Evolutionary conservation across 805 yeast species (phyloP), one percentile per base, ranked within the genome.

Genomic region (Schwanniomyces pseudopolymorphus): DNA sequence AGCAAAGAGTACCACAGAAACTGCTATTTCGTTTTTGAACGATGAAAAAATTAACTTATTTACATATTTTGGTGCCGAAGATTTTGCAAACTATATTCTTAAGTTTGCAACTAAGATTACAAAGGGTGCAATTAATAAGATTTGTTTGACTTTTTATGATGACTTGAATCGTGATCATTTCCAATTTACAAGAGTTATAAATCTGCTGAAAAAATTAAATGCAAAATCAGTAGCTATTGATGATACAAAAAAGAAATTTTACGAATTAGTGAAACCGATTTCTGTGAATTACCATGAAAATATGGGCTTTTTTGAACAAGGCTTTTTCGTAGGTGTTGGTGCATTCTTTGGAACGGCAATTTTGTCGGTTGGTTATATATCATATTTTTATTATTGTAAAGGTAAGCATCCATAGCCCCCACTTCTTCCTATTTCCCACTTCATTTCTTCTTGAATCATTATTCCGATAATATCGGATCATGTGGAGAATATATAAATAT

Each of bases 231-330:
- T 33, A 20, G 22, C 10, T 5, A 17, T 33, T 9, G 38, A 33
- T 33, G 5, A 26, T 9, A 7, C 31, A 5, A 33, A 17, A 33
- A 20, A 33, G 20, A 17, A 5, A 10, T 33, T 19, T 6, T 33
- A 33, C n/a, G 38, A 33, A 9, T 33, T 17, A 10, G 20, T 33
- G 5, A 33, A 33, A 20, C 11, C 22, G n/a, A 17, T 33, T 17
- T 19, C 22, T 6, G n/a, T 33, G n/a, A 33, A 33, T 6, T 33
- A 33, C n/a, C 19, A 33, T 8, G 38, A 33, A 33, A 33, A 33
- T 33, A 33, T 33, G 19, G 38, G 38, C 4, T 33, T 33, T 33
- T 33, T 33, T 33, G 38, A 33, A 20, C 38, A 33, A 13, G 38
- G 38, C 7, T 33, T 33, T 13, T 17, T 17, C 5, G 8, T 33